These are phyloP conservation scores for Malassezia dermatis DNA, from an alignment of 1,284 basidiomycete species.

Conservation along the genomic window DNA sequence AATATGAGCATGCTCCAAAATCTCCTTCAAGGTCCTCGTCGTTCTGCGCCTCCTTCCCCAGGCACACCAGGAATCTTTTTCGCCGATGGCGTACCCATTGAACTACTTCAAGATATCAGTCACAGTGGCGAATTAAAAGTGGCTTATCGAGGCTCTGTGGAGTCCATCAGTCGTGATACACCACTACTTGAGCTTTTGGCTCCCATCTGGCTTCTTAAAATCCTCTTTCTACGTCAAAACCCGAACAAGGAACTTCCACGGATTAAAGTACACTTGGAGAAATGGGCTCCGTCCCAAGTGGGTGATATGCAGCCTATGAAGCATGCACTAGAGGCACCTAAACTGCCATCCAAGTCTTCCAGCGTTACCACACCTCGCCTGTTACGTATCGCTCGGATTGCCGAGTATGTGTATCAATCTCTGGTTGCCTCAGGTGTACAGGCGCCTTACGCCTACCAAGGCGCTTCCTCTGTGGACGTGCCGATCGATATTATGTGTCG, in stretches of 20 bases:
- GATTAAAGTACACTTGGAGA: not conserved
- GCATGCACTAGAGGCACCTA: not conserved
- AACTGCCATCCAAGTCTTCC: not conserved
- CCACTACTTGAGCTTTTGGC: slow-evolving; percentile 9
- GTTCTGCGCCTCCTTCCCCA: not conserved
- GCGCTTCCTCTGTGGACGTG: not conserved
- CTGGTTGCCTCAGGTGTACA: not conserved
- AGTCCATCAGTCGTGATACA: not conserved
- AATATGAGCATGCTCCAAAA: not conserved
- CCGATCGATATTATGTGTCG: slow-evolving; percentile 14
- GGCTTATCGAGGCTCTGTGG: slow-evolving; percentile 3
- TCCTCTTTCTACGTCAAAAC: not conserved
- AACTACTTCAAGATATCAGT: not conserved
- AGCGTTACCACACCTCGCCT: not conserved
- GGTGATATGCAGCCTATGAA: not conserved
- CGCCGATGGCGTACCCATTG: not conserved
- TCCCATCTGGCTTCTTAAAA: slow-evolving; percentile 7
- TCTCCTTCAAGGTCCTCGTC: not conserved
- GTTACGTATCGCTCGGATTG: slow-evolving; percentile 2
- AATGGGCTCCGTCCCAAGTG: not conserved
- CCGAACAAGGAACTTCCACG: not conserved
- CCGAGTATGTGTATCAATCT: not conserved
- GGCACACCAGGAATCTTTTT: not conserved
- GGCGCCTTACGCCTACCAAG: not conserved
- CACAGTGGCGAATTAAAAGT: not conserved